Conservation (phyloP, 192 early-diverging fungal species). For the Coemansia sp. region DNA sequence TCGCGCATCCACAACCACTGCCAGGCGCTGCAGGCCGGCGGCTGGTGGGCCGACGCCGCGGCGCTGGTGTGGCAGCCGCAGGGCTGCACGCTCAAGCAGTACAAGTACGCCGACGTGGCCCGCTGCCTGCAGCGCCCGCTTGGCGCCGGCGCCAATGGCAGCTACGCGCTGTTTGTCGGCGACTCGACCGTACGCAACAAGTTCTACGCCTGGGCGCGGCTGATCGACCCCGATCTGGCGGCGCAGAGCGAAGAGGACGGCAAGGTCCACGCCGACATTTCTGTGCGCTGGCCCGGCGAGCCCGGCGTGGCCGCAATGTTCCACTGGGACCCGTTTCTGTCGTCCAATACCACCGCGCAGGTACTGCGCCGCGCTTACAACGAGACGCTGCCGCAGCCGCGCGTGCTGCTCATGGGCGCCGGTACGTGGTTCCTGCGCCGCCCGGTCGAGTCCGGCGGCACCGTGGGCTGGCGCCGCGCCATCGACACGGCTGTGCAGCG, state of each 20-base stretch:
- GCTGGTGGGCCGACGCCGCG: constrained; percentile 52
- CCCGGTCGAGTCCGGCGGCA: constrained; percentile 35
- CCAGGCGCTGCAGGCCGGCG: constrained; percentile 19
- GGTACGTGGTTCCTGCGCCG: constrained; percentile 69
- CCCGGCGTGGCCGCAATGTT: constrained; percentile 53
- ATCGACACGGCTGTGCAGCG: constrained; percentile 39
- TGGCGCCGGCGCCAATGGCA: too few species aligned
- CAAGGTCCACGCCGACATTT: constrained; percentile 30
- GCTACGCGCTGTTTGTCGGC: constrained; percentile 58
- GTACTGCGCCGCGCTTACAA: constrained; percentile 10
- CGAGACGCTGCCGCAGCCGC: constrained; percentile 14
- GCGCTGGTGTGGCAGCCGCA: constrained; percentile 58
- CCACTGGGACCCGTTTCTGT: constrained; percentile 72
- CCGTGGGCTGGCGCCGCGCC: constrained; percentile 40
- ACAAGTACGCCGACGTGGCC: constrained; percentile 39
- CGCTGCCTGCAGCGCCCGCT: constrained; percentile 1
- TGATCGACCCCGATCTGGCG: constrained; percentile 36
- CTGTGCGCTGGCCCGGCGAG: constrained; percentile 35
- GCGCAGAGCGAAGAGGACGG: constrained; percentile 13
- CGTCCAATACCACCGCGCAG: constrained; percentile 33
- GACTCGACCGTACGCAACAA: constrained; percentile 65
- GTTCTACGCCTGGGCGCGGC: constrained; percentile 54
- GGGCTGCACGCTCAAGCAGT: constrained; percentile 59
- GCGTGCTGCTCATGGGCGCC: constrained; percentile 51
- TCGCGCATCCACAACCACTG: constrained; percentile 29